phyloP scores from a whole-genome alignment of 306 rosid species.

The Pyrus betulifolia region DNA sequence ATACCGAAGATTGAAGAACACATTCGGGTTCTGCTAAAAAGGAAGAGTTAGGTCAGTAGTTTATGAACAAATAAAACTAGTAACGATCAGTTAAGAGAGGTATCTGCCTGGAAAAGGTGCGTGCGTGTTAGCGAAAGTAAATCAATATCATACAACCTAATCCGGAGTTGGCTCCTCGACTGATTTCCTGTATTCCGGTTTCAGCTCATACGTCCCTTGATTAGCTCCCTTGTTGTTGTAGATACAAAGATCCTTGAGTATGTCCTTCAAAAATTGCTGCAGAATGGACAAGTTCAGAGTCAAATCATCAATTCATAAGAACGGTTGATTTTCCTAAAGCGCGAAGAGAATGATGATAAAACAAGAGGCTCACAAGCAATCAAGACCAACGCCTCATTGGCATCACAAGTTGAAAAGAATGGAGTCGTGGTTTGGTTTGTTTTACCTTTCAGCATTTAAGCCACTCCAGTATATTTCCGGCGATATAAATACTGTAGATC shows the following conservation, averaged over 20 bases:
- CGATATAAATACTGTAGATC: background rate
- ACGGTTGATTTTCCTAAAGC: background rate
- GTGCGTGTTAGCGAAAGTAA: background rate
- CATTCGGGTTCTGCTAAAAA: background rate
- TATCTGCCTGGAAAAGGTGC: background rate
- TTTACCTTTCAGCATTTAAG: background rate
- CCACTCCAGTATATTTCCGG: background rate
- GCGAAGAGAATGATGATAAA: background rate
- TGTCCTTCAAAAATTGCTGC: slow-evolving; percentile 95
- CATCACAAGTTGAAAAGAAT: background rate
- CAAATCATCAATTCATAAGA: slow-evolving; percentile 2
- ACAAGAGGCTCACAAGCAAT: background rate
- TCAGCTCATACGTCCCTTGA: slow-evolving; percentile 89
- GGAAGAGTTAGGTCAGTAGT: background rate
- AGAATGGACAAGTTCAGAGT: slow-evolving; percentile 8
- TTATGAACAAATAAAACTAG: background rate
- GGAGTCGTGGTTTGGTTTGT: too few relatives aligned
- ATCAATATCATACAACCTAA: slow-evolving; percentile 14
- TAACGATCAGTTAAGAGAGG: background rate
- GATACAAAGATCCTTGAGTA: slow-evolving; percentile 74
- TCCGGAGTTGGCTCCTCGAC: slow-evolving; percentile 30
- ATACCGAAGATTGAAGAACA: background rate
- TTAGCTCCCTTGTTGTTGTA: slow-evolving; percentile 87
- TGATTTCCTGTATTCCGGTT: slow-evolving; percentile 77
- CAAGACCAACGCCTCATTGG: background rate